phyloP scores from a whole-genome alignment of 352 stramenopile genomes.

The Globisporangium middletonii region DNA sequence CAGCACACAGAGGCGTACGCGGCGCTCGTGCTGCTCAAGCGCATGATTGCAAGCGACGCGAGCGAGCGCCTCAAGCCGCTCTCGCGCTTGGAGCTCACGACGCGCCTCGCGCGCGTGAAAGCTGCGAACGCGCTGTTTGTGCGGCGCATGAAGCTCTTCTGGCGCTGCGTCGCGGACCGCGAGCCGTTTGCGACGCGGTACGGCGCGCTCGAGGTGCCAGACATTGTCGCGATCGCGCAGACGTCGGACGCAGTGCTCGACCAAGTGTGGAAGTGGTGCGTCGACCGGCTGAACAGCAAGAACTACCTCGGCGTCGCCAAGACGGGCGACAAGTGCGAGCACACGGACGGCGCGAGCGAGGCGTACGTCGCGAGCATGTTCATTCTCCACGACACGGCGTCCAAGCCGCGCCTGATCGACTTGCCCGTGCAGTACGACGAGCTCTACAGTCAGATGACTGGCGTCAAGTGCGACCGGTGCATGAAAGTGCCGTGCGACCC shows the following conservation, averaged over 20 bases:
- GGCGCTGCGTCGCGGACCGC: slow-evolving; percentile 51
- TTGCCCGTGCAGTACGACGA: slow-evolving; percentile 83
- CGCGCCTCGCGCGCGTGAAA: slow-evolving; percentile 39
- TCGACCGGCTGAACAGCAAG: slow-evolving; percentile 81
- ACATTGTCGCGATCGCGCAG: slow-evolving; percentile 43
- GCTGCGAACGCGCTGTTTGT: slow-evolving; percentile 55
- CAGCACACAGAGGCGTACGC: slow-evolving; percentile 37
- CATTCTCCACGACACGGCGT: slow-evolving; percentile 64
- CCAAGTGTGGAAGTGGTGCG: slow-evolving; percentile 82
- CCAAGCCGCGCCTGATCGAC: slow-evolving; percentile 60
- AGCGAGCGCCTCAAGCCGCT: slow-evolving; percentile 61
- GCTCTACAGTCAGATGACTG: slow-evolving; percentile 72
- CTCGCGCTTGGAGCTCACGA: slow-evolving; percentile 26
- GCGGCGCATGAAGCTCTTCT: slow-evolving; percentile 84
- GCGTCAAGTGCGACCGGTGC: slow-evolving; percentile 63
- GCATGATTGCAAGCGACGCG: slow-evolving; percentile 45
- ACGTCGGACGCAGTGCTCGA: slow-evolving; percentile 55
- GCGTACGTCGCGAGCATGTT: slow-evolving; percentile 88
- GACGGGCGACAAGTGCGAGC: slow-evolving; percentile 75
- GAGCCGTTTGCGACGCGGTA: slow-evolving; percentile 13
- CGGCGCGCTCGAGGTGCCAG: slow-evolving; percentile 33
- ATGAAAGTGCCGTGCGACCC: slow-evolving; percentile 62
- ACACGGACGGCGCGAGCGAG: slow-evolving; percentile 80
- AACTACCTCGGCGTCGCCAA: slow-evolving; percentile 60
- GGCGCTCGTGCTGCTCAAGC: slow-evolving; percentile 43